Base-by-base conservation (phyloP, 345 rosid genomes). In the Lumnitzera littorea region DNA sequence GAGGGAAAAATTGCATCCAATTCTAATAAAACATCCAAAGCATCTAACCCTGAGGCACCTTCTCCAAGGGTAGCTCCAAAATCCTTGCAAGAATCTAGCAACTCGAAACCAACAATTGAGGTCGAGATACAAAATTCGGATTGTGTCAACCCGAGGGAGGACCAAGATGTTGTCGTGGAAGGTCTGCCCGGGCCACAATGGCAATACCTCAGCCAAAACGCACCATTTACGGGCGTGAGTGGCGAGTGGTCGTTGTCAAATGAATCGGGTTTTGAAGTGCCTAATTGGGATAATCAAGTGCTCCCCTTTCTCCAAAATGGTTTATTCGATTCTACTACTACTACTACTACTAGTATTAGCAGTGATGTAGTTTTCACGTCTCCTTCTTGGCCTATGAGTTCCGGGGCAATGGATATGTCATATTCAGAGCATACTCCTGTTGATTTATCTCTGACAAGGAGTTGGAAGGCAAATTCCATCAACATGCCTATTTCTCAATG, bases 201-300 rank as follows among this genome's bases (percentile, higher is more conserved):
- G 27, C 27, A 13, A 36, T 29, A 60, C 50, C 43, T 29, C 41
- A 53, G 11, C 63, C 36, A 50, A 29, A 13, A 23, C 49, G 13
- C 55, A 12, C 15, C 15, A 29, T 23, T 24, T 15, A 17, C 47
- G 8, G 3, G 60, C 46, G 17, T 10, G 48, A 9, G 29, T 24
- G 48, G 36, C 23, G 23, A 24, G 47, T 17, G 60, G 46, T 15
- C 46, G 15, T 15, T 20, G 15, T 24, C 23, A 29, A n/a, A 43
- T 57, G 20, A 36, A 17, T 13, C 43, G 11, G 11, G 10, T 36
- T 36, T 36, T 36, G 43, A 36, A 36, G 46, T 48, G 16, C 27
- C 62, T 41, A 46, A 50, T 51, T 58, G 69, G 69, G 63, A 66
- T 12, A 52, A 56, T 43, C 56, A 58, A 50, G 58, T 46, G 52